phyloP scores from a whole-genome alignment of 2,329 filamentous ascomycete species.

The Fusarium mexicanum region DNA sequence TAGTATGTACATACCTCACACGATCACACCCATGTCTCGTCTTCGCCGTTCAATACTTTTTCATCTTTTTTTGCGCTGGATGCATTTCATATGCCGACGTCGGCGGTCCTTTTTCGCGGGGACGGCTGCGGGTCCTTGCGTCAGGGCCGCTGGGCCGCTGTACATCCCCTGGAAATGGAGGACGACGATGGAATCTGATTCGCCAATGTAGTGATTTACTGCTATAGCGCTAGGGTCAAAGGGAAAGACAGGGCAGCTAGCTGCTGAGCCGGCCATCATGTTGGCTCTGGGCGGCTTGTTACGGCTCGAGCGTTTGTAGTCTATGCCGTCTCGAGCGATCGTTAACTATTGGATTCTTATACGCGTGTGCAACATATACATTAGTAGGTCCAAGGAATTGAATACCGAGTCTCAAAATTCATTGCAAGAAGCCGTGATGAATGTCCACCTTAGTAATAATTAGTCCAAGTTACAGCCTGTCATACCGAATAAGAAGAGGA shows the following conservation, averaged over 20 bases:
- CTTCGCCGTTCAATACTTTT: conserved; percentile 5
- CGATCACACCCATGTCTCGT: not conserved
- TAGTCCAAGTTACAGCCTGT: too few relatives aligned
- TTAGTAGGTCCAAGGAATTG: not conserved
- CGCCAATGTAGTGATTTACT: not conserved
- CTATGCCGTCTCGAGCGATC: not conserved
- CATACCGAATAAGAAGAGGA: not conserved
- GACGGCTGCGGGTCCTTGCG: conserved; percentile 23
- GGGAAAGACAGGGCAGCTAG: conserved; percentile 14
- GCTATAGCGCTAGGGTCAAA: conserved; percentile 30
- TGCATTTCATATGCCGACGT: conserved; percentile 37
- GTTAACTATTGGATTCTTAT: not conserved
- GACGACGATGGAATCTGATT: conserved; percentile 17
- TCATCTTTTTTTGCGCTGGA: conserved; percentile 13
- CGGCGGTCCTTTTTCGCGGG: conserved; percentile 38
- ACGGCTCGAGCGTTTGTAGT: conserved; percentile 11
- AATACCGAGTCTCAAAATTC: not conserved
- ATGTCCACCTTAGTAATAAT: not conserved
- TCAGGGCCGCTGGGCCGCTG: conserved; percentile 25
- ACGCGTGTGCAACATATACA: not conserved
- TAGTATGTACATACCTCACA: not conserved
- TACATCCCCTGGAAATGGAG: not conserved
- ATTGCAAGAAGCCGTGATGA: not conserved
- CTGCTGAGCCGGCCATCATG: conserved; percentile 15
- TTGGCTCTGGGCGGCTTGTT: conserved; percentile 18